phyloP scores from a whole-genome alignment of 495 filamentous ascomycete genomes.

The Talaromyces borbonicus region DNA sequence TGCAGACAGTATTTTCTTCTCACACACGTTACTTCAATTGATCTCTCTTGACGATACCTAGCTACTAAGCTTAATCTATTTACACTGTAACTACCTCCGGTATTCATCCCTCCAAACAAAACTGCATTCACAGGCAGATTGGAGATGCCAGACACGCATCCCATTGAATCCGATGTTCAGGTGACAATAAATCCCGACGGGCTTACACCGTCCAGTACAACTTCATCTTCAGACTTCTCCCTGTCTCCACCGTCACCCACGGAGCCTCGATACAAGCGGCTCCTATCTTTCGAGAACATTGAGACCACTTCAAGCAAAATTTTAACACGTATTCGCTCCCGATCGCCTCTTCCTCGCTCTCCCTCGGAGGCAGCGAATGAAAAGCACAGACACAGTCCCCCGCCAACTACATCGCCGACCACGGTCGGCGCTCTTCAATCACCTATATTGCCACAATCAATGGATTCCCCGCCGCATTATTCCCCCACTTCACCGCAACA shows the following conservation, averaged over 20 bases:
- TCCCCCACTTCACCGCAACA: neutral
- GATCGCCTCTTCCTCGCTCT: conserved; percentile 1
- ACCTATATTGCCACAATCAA: neutral
- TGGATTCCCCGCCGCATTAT: neutral
- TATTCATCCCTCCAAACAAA: neutral
- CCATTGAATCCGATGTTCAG: conserved; percentile 1
- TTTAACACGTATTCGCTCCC: conserved; percentile 5
- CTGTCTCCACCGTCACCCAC: neutral
- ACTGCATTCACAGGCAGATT: conserved; percentile 1
- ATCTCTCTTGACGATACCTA: too few relatives aligned
- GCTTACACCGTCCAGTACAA: neutral
- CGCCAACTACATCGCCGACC: neutral
- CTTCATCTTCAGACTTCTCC: conserved; percentile 2
- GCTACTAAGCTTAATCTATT: too few relatives aligned
- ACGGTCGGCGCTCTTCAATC: neutral
- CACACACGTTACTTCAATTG: too few relatives aligned
- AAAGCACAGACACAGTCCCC: conserved; percentile 1
- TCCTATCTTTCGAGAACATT: conserved; percentile 2
- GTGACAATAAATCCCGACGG: neutral
- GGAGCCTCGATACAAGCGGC: neutral
- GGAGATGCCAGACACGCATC: conserved; percentile 7
- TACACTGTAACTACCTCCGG: too few relatives aligned
- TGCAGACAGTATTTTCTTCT: too few relatives aligned
- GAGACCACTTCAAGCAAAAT: neutral
- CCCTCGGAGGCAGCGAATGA: neutral